Base-by-base conservation (phyloP, 2,329 filamentous ascomycete genomes). In the Malbranchea zuffiana region DNA sequence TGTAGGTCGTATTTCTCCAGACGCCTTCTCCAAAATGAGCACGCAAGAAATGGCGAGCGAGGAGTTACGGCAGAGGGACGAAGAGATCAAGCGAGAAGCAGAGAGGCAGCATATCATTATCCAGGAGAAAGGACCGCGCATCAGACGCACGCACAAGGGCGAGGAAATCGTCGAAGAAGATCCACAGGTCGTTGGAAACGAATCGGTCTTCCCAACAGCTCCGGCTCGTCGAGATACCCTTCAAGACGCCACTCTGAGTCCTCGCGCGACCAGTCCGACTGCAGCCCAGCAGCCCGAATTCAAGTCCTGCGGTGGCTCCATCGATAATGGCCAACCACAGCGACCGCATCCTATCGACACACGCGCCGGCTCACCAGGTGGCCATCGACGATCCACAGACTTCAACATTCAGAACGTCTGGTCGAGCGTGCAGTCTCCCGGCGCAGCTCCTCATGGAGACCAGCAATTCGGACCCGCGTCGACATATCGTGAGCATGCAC, bases 81-180 rank as follows among this genome's bases (percentile, higher is more conserved):
- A 67, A 19, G 67, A 71, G 44, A 69, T 75, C 42, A 68, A 70
- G 47, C 60, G 66, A 10, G 67, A 70, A 38, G 63, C 78, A 26
- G 74, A 78, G 51, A 61, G 64, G 26, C 70, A 75, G 43, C 82
- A 88, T 30, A 87, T 90, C 31, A 72, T 93, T 21, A 78, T 88
- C 42, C 74, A 84, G 10, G 75, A 82, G 13, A 71, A 75, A 32
- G 85, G 75, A 1, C 82, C 87, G 3, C 77, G 86, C 3, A 79
- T 95, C 39, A 75, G 86, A 50, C 78, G 83, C 48, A 95, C 88
- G 2, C 88, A 96, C 65, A 96, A 96, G 59, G 90, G 90, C 8
- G 87, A 95, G 41, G 90, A 96, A 55, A 60, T 94, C 11, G 72
- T 96, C 11, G 86, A 88, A 44, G 77, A 81, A 30, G 84, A 92